Base-by-base conservation (phyloP, 257 asterid genomes). In the Ocimum tenuiflorum region DNA sequence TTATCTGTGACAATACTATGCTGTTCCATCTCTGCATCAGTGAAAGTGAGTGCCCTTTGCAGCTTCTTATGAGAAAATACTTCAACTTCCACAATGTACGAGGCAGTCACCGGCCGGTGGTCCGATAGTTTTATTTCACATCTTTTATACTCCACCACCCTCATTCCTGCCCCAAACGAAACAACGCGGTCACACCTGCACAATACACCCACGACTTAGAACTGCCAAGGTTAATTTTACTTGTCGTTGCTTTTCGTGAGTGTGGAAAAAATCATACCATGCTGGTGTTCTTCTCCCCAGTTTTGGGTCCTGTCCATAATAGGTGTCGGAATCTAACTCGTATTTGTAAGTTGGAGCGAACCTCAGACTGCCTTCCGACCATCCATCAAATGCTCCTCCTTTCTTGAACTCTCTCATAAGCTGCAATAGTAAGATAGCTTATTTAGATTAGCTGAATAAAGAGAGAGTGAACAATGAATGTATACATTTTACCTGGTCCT, bases 281-380 rank as follows among this genome's bases (percentile, higher is more conserved):
- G 99, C 86, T 64, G 99, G 99, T 60, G 87, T 94, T 68, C 99
- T 83, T 55, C 85, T 88, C 70, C 86, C 95, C 10, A 78, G 66
- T 77, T 78, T 94, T 58, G 88, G 91, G 71, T 88, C 95, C 71
- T 78, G 87, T 36, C 91, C 89, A 0, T 41, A 9, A 73, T 94
- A 94, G 38, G 84, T 73, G 3, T 83, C 89, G 1, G 99, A 85
- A 73, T 88, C 79, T 8, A 63, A 17, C 72, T 86, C 96, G 57
- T 94, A 94, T 69, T 90, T 94, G 69, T 94, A 94, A 18, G 99
- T 94, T 3, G 99, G 99, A 47, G 96, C 87, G 77, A 94, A 94
- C 75, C 60, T 77, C 73, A 90, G 60, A 53, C 73, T 64, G 60
- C 97, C 99, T 79, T 94, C 99, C 0, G 89, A 88, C 99, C 99